phyloP scores from a whole-genome alignment of 2,329 filamentous ascomycete species.

The Penicillium vulpinum region DNA sequence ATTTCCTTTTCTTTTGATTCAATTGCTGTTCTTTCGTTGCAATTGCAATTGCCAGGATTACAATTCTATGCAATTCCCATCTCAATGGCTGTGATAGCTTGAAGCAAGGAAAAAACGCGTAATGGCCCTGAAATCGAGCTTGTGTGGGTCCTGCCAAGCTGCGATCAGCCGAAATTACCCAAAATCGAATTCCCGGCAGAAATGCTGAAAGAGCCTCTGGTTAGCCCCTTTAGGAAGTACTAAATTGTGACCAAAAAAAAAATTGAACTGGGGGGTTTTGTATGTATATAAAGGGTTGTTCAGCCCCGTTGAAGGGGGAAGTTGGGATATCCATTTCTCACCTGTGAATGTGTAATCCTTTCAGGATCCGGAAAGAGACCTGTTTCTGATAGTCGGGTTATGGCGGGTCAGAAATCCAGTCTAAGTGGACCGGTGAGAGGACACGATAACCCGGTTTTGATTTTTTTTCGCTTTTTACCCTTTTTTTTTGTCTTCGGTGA shows the following conservation, averaged over 20 bases:
- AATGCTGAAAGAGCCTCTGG: conserved; percentile 20
- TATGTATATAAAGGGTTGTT: conserved; percentile 8
- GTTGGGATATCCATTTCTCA: neutral
- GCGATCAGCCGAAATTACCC: conserved; percentile 24
- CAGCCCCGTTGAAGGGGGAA: neutral
- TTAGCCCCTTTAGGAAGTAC: neutral
- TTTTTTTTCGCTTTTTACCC: neutral
- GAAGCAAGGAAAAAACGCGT: neutral
- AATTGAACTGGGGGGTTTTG: neutral
- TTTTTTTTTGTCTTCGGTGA: conserved; percentile 1
- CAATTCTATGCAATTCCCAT: neutral
- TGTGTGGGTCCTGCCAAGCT: conserved; percentile 30
- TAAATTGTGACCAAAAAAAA: neutral
- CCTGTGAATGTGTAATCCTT: conserved; percentile 8
- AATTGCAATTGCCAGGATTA: neutral
- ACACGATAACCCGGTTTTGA: conserved; percentile 13
- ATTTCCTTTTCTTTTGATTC: no score
- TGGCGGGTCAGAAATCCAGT: conserved; percentile 24
- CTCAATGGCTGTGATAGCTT: neutral
- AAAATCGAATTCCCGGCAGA: conserved; percentile 14
- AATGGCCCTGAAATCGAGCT: conserved; percentile 21
- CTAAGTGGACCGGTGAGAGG: conserved; percentile 23
- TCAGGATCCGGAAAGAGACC: conserved; percentile 19
- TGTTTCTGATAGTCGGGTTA: conserved; percentile 19
- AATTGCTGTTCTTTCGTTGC: neutral